Evolutionary conservation across 1,284 basidiomycete species (phyloP), one percentile per base, ranked within the genome.

Genomic region (Lignosus rhinocerotis): DNA sequence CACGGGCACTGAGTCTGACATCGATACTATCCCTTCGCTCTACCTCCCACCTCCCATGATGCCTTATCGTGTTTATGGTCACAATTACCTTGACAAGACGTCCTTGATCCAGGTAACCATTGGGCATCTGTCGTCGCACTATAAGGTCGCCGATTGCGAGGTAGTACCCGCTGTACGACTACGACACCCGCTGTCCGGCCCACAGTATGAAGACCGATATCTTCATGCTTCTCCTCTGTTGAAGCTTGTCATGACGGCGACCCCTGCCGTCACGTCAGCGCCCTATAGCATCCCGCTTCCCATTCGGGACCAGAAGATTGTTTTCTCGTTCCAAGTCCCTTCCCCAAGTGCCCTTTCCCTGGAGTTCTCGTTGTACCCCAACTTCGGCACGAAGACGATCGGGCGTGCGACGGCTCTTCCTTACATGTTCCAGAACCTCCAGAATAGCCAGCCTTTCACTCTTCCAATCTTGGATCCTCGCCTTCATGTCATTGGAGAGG

Each of bases 11-110:
- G 89, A 93, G 62, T 79, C 84, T 19, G 91, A 93, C 63, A 84
- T 92, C 43, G 97, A 99, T 70, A 80, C 90, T 59, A 99, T 99
- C 60, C 97, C 97, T 5, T 92, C 92, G 5, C 79, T 99, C 9
- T 94, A 92, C 21, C 82, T 99, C 21, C 97, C 97, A 6, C 97
- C 97, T 0, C 97, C 97, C 1, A 98, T 98, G 76, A 98, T 99
- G 81, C 96, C 97, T 7, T 93, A 94, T 72, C 85, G 92, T 53
- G 88, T 93, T 32, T 95, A 94, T 70, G 93, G 93, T 2, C 93
- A 95, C 75, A 94, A 92, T 68, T 94, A 93, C 76, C 80, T 98
- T 42, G 95, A 98, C 73, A 91, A 89, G 71, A 88, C 89, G 53
- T 87, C 88, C 66, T 81, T 99, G 25, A 87, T 99, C 7, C 93